Evolutionary conservation across 805 yeast species (phyloP), one percentile per base, ranked within the genome.

Genomic region (Pichia deserticola): DNA sequence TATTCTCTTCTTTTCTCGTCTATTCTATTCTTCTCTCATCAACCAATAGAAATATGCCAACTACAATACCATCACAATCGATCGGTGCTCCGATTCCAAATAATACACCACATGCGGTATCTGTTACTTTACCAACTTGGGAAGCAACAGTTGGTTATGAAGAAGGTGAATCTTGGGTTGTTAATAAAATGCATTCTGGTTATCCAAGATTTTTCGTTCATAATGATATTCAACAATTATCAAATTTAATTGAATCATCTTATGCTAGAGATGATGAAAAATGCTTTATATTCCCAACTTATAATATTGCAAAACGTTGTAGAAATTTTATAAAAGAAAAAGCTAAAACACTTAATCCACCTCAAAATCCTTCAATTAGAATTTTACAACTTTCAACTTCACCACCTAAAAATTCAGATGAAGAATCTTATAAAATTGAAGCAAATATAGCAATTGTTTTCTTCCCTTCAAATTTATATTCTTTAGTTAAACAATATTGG

Each of bases 41-140:
- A 15, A 1, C n/a, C 7, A 9, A 20, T 20, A 20, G 29, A 15
- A 28, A 50, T 50, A 50, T 50, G 52, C 47, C 52, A 7, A 4
- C 46, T 7, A 45, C 44, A 34, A 10, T 47, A 8, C 58, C 59
- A 43, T 67, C 69, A 6, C 71, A 78, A 61, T 70, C 68, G 39
- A 77, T 89, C 15, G 97, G 97, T 4, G 84, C 78, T 15, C 80
- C 96, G 1, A 90, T 93, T 51, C 97, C 99, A 3, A 84, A 86
- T 52, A 83, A 88, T 63, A 84, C 95, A 0, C 82, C 84, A 3
- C 98, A 93, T 66, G 97, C 97, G 0, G 96, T 92, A 1, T 87
- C 96, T 11, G 97, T 92, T 43, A 86, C 96, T 2, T 74, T 92
- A 35, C 99, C 99, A 7, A 86, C 96, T 0, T 93, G 98, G 99